Base-by-base conservation (phyloP, 148 eudicot genomes). In the Tetragonia tetragonoides region DNA sequence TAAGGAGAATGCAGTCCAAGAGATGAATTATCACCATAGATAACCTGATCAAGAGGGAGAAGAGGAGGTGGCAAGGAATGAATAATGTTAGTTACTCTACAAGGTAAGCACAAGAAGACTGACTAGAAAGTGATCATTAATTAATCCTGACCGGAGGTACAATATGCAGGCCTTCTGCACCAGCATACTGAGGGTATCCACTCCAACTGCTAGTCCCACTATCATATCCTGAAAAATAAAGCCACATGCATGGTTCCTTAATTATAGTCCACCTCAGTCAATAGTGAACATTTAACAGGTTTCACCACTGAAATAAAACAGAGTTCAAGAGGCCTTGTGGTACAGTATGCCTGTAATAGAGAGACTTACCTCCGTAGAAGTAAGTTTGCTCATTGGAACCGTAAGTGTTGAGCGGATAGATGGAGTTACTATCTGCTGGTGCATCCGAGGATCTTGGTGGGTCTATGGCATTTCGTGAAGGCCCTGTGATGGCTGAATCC, bases 291-390 rank as follows among this genome's bases (percentile, higher is more conserved):
- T 23, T 61, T 60, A 17, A 47, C 60, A 44, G 10, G 41, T 23
- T 10, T 39, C 18, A 24, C 42, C 28, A 17, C 28, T 42, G 6
- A 24, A 18, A 28, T 7, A 14, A 10, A 23, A 21, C 12, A 9
- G 2, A 60, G 18, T 54, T 57, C 67, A 77, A 17, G 14, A 37
- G 34, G n/a, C 51, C 44, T 15, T 49, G 17, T 39, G 42, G 65
- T 37, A 51, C 40, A 38, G 20, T 15, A 57, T 54, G 21, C 38
- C 44, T 6, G 53, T 62, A 38, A 44, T 38, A 7, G 76, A 61
- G 41, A 40, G 73, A 82, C 88, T 81, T 73, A 91, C 99, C 99
- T 89, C 97, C 99, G 89, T 90, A 88, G 77, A 82, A 90, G 80
- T 87, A 90, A 37, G 89, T 84, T 75, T 90, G 97, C 16, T 95